A percentile compares a stretch with the other conserved stretches of the same genome.
Evolutionary conservation across 2,329 filamentous ascomycete species (phyloP).

Genomic region (Fonsecaea pugnacius): DNA sequence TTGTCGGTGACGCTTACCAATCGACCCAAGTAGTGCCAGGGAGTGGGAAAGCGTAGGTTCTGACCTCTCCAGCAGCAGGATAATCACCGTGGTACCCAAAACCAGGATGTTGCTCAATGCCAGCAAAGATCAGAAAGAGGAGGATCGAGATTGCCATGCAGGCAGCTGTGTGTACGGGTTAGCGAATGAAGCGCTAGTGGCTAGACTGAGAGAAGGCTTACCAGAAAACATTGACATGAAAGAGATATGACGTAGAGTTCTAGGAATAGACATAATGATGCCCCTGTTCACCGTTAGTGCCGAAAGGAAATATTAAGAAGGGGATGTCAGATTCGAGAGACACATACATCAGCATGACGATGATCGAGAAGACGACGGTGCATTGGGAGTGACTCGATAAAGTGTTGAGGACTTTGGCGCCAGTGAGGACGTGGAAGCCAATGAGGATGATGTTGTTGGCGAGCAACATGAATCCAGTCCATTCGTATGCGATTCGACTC

Average conservation of each 20-base stretch:
- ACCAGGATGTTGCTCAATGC: constrained; percentile 51
- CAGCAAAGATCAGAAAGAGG: constrained; percentile 56
- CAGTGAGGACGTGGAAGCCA: constrained; percentile 57
- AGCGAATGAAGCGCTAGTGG: constrained; percentile 28
- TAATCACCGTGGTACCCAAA: constrained; percentile 55
- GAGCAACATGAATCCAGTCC: constrained; percentile 54
- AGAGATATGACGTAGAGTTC: constrained; percentile 54
- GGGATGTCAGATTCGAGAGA: constrained; percentile 86
- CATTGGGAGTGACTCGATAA: constrained; percentile 55
- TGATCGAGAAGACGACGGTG: constrained; percentile 56
- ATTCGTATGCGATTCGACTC: constrained; percentile 50
- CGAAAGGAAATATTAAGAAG: constrained; percentile 81
- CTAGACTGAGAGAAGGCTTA: constrained; percentile 65
- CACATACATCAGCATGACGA: constrained; percentile 47
- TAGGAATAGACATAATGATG: constrained; percentile 52
- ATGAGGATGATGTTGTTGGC: constrained; percentile 58
- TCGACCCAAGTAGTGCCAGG: constrained; percentile 53
- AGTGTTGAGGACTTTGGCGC: constrained; percentile 56
- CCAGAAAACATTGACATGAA: constrained; percentile 57
- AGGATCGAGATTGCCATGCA: constrained; percentile 57
- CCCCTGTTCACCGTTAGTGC: constrained; percentile 37
- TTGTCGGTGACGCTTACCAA: constrained; percentile 27
- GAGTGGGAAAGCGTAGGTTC: constrained; percentile 55
- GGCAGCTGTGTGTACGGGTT: constrained; percentile 38
- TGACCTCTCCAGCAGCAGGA: constrained; percentile 50